Base-by-base conservation (phyloP, 1,284 basidiomycete species). In the Malassezia arunalokei region DNA sequence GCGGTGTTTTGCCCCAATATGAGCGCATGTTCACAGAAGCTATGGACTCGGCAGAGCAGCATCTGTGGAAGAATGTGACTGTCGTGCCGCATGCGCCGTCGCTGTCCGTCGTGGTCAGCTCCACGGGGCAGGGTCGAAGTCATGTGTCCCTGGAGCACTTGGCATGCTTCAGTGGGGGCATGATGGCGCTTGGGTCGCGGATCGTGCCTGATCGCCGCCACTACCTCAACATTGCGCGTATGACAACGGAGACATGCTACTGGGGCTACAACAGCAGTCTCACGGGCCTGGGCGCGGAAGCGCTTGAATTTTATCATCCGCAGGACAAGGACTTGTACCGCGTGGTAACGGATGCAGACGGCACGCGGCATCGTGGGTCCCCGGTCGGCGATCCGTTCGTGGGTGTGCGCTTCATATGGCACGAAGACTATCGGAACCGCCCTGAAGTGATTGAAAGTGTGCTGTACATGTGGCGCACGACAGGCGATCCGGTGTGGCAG, bases 401-500 rank as follows among this genome's bases (percentile, higher is more conserved):
- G 43, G 62, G 71, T 46, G 67, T 74, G 12, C 46, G 57, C 28
- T 44, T 54, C 39, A 57, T 57, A 1, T 38, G 54, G 14, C 42
- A 47, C 5, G 47, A 54, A 37, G 33, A 35, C 15, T 70, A 70
- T 46, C 65, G 67, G 20, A 69, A 66, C 46, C 68, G 79, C 7
- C 79, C 79, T 14, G 79, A 80, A 65, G 79, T 78, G 14, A 79
- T 80, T 64, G 79, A 80, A 70, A 76, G 73, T 24, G 77, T 80
- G 29, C 77, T 78, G 54, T 74, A 71, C 63, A 78, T 78, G 77
- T 80, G 75, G 66, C 73, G 79, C 39, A 62, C 79, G 27, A 80
- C 79, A 0, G 79, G 79, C 17, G 78, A 80, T 64, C 64, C 67
- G 6, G 74, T 73, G 51, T 80, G 79, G 79, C 59, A 66, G 55